Percentiles rank a stretch among this genome's conserved stretches.
phyloP scores from a whole-genome alignment of 2,329 filamentous ascomycete genomes.

The Magnaporthiopsis rhizophila region DNA sequence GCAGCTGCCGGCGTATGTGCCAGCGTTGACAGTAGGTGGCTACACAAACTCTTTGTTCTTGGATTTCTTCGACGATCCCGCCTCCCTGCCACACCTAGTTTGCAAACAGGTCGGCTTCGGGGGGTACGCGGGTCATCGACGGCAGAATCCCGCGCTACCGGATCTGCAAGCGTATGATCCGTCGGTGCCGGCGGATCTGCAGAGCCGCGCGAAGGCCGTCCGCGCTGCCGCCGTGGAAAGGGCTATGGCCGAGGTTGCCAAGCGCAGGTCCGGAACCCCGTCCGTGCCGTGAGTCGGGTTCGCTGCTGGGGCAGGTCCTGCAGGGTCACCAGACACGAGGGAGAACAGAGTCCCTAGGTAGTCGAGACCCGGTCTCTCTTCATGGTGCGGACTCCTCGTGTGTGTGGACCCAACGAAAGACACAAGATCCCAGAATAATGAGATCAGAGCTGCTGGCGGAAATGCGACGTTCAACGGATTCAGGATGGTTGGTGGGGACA shows the following conservation, averaged over 20 bases:
- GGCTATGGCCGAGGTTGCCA: background rate
- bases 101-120: background rate
- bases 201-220: constrained; percentile 1
- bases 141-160: background rate
- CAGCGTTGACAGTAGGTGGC: background rate
- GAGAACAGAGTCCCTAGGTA: background rate
- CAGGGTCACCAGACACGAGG: background rate
- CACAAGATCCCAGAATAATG: background rate
- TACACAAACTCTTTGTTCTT: background rate
- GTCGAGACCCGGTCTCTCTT: background rate
- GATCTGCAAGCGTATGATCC: background rate
- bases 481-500: background rate
- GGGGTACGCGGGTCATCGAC: background rate
- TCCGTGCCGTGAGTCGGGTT: background rate
- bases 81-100: background rate
- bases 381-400: no score
- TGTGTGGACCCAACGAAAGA: background rate
- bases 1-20: background rate
- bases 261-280: background rate
- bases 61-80: constrained; percentile 1
- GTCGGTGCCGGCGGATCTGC: background rate
- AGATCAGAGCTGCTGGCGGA: background rate
- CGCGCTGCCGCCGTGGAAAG: constrained; percentile 1
- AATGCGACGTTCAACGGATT: background rate
- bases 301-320: background rate